phyloP scores from a whole-genome alignment of 345 rosid genomes.

The Lepidium didymum region DNA sequence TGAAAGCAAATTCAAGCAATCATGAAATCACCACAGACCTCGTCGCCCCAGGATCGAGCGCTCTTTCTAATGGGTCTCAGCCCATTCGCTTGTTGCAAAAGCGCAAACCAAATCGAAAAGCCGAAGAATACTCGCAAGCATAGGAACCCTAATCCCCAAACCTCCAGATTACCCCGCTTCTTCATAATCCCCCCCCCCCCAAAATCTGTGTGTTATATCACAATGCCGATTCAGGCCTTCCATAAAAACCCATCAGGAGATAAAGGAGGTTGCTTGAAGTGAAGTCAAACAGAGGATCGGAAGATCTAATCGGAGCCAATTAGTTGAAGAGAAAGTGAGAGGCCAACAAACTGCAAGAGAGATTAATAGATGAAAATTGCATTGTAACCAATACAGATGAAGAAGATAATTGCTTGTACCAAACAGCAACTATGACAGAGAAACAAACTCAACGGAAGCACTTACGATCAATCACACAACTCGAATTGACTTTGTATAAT shows the following conservation, averaged over 20 bases:
- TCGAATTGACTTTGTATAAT: not conserved
- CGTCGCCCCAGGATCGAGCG: conserved; percentile 90
- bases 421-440: conserved; percentile 14
- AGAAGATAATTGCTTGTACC: not conserved
- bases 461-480: not conserved
- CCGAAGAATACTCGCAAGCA: conserved; percentile 31
- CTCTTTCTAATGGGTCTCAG: conserved; percentile 81
- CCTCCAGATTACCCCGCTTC: conserved; percentile 22
- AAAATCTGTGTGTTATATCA: not conserved
- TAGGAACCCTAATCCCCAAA: conserved; percentile 38
- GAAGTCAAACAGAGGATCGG: conserved; percentile 43
- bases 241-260: conserved; percentile 31
- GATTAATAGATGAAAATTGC: not conserved
- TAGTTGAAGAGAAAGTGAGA: conserved; percentile 52
- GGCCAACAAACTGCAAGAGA: conserved; percentile 46
- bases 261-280: conserved; percentile 51
- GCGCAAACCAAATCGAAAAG: conserved; percentile 44
- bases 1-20: not conserved
- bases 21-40: conserved; percentile 43
- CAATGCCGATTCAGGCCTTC: conserved; percentile 7
- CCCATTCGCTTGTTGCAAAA: conserved; percentile 48
- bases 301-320: conserved; percentile 18
- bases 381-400: not conserved
- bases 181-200: conserved; percentile 41
- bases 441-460: not conserved